These are phyloP conservation scores for Aspergillus mulundensis DNA, from an alignment of 495 filamentous ascomycete genomes.

Conservation along the genomic window DNA sequence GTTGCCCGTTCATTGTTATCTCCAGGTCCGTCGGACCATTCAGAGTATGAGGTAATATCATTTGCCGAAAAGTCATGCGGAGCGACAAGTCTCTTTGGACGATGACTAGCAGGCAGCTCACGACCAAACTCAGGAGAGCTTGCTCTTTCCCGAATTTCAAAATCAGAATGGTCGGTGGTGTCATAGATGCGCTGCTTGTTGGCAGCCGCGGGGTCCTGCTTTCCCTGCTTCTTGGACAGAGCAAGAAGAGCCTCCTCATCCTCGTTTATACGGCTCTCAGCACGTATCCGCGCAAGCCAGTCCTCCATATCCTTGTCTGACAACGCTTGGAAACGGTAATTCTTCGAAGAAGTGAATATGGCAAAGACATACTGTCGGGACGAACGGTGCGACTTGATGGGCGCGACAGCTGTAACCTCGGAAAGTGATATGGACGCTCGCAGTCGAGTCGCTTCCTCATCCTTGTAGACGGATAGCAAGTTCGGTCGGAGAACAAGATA, in stretches of 20 bases:
- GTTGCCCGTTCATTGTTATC: slow-evolving; percentile 23
- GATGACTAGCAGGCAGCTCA: slow-evolving; percentile 26
- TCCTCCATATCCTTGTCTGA: slow-evolving; percentile 72
- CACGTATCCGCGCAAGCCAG: slow-evolving; percentile 81
- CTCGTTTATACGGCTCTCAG: slow-evolving; percentile 76
- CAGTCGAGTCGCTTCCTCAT: slow-evolving; percentile 81
- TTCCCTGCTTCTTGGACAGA: slow-evolving; percentile 44
- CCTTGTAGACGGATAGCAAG: slow-evolving; percentile 91
- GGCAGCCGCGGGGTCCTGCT: slow-evolving; percentile 29
- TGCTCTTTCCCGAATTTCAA: slow-evolving; percentile 28
- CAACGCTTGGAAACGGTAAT: slow-evolving; percentile 80
- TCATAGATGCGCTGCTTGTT: slow-evolving; percentile 40
- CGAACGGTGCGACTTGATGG: slow-evolving; percentile 82
- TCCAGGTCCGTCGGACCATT: slow-evolving; percentile 69
- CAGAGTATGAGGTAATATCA: slow-evolving; percentile 83
- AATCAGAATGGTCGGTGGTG: slow-evolving; percentile 44
- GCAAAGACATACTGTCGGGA: slow-evolving; percentile 79
- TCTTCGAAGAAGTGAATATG: slow-evolving; percentile 86
- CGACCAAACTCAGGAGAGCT: slow-evolving; percentile 45
- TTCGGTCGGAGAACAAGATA: slow-evolving; percentile 91
- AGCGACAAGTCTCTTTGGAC: slow-evolving; percentile 41
- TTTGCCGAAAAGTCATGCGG: slow-evolving; percentile 80
- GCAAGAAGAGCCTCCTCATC: slow-evolving; percentile 75
- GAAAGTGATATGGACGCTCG: slow-evolving; percentile 81
- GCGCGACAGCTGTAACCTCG: slow-evolving; percentile 85